Conservation (phyloP, 768 basidiomycete species). For the Phylloporus scabripes region DNA sequence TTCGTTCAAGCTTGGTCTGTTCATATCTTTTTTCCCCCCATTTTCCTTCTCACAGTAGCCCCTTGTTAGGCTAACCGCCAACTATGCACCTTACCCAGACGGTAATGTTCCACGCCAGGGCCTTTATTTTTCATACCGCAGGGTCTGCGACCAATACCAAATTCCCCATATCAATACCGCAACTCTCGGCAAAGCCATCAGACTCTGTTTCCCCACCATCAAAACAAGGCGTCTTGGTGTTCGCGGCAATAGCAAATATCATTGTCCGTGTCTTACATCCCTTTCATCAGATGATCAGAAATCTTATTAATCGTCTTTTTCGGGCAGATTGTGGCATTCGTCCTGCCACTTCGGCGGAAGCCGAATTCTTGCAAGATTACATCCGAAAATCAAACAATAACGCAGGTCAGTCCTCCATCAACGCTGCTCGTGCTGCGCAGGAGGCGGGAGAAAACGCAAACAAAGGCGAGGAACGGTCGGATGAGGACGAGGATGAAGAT, state of each 20-base stretch:
- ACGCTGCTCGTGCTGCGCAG: constrained; percentile 65
- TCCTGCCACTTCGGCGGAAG: constrained; percentile 85
- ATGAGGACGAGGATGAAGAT: constrained; percentile 85
- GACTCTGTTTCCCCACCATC: constrained; percentile 90
- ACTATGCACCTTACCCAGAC: constrained; percentile 87
- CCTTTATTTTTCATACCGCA: constrained; percentile 87
- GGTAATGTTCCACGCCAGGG: constrained; percentile 93
- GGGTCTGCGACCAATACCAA: constrained; percentile 88
- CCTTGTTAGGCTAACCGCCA: constrained; percentile 71
- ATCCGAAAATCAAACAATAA: constrained; percentile 88
- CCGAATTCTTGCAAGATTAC: constrained; percentile 89
- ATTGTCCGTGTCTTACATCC: constrained; percentile 56
- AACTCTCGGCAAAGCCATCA: constrained; percentile 90
- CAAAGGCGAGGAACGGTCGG: constrained; percentile 66
- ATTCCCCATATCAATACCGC: constrained; percentile 95
- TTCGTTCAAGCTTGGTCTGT: constrained; percentile 89
- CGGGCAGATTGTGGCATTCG: constrained; percentile 82
- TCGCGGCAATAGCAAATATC: constrained; percentile 94
- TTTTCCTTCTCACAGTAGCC: constrained; percentile 16
- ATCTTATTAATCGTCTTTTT: constrained; percentile 26
- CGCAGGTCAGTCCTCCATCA: constrained; percentile 69
- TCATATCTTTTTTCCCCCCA: constrained; percentile 12
- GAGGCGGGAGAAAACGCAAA: constrained; percentile 59
- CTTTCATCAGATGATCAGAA: constrained; percentile 31
- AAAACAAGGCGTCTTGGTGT: constrained; percentile 91